Evolutionary conservation across 2,329 filamentous ascomycete genomes (phyloP).

Genomic region (Thielaviopsis punctulata): DNA sequence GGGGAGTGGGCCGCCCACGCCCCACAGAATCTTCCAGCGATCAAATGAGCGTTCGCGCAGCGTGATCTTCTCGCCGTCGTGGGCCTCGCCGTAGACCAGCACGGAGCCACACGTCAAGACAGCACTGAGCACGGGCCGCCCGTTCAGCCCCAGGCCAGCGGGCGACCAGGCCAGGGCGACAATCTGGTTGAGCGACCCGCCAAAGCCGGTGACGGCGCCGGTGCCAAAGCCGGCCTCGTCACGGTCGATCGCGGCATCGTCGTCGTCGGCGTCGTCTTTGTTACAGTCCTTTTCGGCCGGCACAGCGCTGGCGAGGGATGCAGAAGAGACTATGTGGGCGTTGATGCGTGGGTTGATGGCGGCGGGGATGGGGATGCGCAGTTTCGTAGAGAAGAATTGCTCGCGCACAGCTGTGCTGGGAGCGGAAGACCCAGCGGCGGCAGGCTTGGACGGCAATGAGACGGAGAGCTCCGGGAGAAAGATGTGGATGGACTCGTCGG

Average conservation of each 20-base stretch:
- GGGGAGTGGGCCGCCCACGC: constrained; percentile 33
- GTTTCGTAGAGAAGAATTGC: constrained; percentile 12
- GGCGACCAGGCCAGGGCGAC: constrained; percentile 41
- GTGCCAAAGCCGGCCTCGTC: constrained; percentile 27
- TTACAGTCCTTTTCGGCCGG: constrained; percentile 6
- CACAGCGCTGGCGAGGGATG: not conserved
- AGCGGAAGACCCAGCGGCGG: constrained; percentile 7
- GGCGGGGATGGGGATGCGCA: constrained; percentile 12
- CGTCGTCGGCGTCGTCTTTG: constrained; percentile 7
- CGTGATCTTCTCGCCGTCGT: constrained; percentile 15
- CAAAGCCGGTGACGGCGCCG: constrained; percentile 29
- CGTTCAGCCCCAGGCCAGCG: constrained; percentile 35
- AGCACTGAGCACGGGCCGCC: constrained; percentile 32
- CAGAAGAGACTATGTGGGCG: not conserved
- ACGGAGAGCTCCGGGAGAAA: constrained; percentile 30
- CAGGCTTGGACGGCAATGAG: constrained; percentile 10
- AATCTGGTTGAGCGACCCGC: constrained; percentile 36
- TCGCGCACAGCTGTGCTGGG: constrained; percentile 16
- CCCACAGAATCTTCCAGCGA: constrained; percentile 38
- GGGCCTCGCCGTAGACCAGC: constrained; percentile 31
- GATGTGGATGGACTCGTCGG: constrained; percentile 37
- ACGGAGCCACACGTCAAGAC: constrained; percentile 33
- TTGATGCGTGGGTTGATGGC: constrained; percentile 10
- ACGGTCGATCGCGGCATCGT: constrained; percentile 16
- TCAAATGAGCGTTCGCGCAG: constrained; percentile 25